Evolutionary conservation across 495 filamentous ascomycete species (phyloP).

Genomic region (Aspergillus conjunctus): DNA sequence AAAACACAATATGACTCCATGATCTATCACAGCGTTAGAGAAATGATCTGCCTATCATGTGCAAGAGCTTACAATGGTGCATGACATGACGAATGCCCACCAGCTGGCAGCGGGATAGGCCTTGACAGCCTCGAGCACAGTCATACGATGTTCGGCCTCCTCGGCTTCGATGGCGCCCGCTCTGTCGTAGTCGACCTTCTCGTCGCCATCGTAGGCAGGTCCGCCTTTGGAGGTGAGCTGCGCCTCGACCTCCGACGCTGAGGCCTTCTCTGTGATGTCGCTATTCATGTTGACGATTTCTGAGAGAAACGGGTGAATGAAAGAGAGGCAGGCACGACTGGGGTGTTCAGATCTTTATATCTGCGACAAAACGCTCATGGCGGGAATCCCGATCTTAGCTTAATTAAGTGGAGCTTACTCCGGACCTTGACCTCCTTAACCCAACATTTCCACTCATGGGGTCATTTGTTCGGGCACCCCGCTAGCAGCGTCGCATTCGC

Average conservation of each 20-base stretch:
- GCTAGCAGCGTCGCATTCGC: constrained; percentile 26
- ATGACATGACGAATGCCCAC: constrained; percentile 49
- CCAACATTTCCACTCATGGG: neutral
- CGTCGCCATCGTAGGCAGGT: constrained; percentile 44
- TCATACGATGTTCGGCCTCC: constrained; percentile 36
- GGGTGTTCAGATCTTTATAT: constrained; percentile 39
- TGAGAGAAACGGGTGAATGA: constrained; percentile 31
- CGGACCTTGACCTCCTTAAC: constrained; percentile 18
- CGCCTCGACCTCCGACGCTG: constrained; percentile 44
- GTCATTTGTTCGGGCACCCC: neutral
- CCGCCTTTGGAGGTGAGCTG: constrained; percentile 35
- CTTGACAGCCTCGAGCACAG: constrained; percentile 35
- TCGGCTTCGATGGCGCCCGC: constrained; percentile 40
- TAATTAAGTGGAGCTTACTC: constrained; percentile 35
- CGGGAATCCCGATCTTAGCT: constrained; percentile 14
- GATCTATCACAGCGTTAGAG: constrained; percentile 38
- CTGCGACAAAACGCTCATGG: constrained; percentile 28
- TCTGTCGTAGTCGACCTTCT: constrained; percentile 51
- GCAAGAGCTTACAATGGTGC: constrained; percentile 42
- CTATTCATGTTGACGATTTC: constrained; percentile 45
- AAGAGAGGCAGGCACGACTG: constrained; percentile 32
- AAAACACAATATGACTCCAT: constrained; percentile 50
- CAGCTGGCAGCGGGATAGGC: constrained; percentile 51
- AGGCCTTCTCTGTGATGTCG: constrained; percentile 36
- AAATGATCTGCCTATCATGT: constrained; percentile 19